Conservation (phyloP, 2,329 filamentous ascomycete genomes). For the Camillea tinctor region DNA sequence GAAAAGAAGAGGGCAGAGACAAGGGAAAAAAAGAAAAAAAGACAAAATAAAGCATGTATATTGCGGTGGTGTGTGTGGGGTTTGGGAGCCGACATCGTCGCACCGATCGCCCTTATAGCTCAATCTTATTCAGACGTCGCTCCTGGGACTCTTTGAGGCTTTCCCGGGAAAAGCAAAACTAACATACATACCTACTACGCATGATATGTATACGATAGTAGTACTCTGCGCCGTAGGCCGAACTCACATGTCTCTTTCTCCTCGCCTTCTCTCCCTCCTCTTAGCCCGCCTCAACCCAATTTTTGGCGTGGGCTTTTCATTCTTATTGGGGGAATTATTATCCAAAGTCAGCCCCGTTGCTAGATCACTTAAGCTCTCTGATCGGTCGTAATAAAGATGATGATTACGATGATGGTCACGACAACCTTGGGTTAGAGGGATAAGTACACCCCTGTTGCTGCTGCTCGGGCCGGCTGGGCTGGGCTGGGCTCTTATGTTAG, state of each 20-base stretch:
- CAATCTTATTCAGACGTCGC: conserved; percentile 5
- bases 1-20: neutral
- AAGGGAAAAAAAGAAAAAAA: neutral
- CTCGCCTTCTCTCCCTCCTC: too few species aligned
- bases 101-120: conserved; percentile 15
- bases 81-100: neutral
- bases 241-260: too few species aligned
- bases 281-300: neutral
- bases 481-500: too few species aligned
- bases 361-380: neutral
- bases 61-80: neutral
- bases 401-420: neutral
- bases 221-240: too few species aligned
- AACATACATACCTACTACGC: neutral
- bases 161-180: neutral
- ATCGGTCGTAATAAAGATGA: neutral
- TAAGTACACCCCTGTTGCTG: neutral
- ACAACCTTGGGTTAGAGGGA: conserved; percentile 5
- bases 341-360: too few species aligned
- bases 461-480: too few species aligned
- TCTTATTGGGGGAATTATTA: too few species aligned
- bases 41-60: neutral
- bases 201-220: too few species aligned
- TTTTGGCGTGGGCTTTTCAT: too few species aligned
- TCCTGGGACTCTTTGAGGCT: neutral